Percentiles rank a stretch among this genome's conserved stretches.
Conservation (phyloP, 2,329 filamentous ascomycete species). For the Monilinia laxa region DNA sequence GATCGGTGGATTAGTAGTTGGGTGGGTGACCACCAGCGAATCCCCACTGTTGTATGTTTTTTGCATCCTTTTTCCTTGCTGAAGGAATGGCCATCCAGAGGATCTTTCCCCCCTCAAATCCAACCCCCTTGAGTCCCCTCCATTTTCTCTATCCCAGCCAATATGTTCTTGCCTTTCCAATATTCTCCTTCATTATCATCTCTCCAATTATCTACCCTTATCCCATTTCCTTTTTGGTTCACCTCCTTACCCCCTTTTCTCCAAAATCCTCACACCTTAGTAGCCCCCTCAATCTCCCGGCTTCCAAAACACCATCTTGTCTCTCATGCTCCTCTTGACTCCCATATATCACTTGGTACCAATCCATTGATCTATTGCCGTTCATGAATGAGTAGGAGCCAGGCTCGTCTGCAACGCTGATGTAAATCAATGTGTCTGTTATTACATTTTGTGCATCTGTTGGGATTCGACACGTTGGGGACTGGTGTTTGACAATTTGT, state of each 20-base stretch:
- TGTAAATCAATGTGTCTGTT: not conserved
- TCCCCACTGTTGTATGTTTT: no score
- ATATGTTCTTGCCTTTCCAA: not conserved
- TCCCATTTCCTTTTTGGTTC: not conserved
- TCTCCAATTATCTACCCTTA: not conserved
- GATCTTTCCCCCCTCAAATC: not conserved
- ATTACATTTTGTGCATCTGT: not conserved
- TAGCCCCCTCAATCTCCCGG: not conserved
- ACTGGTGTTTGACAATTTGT: not conserved
- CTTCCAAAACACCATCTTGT: slow-evolving; percentile 2
- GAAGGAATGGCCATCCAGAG: not conserved
- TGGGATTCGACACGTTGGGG: not conserved
- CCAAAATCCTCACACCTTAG: not conserved
- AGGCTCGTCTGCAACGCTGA: not conserved
- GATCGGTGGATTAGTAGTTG: no score
- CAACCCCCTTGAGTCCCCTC: not conserved
- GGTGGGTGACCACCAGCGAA: no score
- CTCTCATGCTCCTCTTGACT: not conserved
- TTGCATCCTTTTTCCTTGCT: not conserved
- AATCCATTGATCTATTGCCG: not conserved
- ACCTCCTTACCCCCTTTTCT: not conserved
- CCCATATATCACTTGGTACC: not conserved
- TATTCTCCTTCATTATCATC: not conserved
- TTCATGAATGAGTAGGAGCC: not conserved
- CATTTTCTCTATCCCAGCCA: not conserved